Conservation (phyloP, 306 rosid species). For the Senna tora region DNA sequence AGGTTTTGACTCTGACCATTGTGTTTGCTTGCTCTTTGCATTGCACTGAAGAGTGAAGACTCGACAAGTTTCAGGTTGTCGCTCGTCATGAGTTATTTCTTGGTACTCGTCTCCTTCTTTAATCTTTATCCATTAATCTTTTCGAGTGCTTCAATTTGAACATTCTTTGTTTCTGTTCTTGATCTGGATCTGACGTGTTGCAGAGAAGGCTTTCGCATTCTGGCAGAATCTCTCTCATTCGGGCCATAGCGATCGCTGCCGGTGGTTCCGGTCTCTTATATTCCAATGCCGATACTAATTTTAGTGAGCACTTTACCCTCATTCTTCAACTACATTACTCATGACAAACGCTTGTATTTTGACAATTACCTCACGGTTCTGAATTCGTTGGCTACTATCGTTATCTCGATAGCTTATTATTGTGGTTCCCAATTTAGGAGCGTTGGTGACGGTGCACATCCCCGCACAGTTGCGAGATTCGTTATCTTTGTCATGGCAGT, state of each 20-base stretch:
- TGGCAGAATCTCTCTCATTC: constrained; percentile 35
- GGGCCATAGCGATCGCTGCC: constrained; percentile 50
- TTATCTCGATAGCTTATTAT: constrained; percentile 1
- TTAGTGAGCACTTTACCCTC: constrained; percentile 39
- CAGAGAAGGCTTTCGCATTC: constrained; percentile 48
- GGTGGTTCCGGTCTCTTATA: constrained; percentile 51
- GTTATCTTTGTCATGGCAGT: constrained; percentile 35
- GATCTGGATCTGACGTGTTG: background rate
- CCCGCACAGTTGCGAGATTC: constrained; percentile 46
- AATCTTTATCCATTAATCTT: background rate
- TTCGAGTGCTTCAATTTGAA: background rate
- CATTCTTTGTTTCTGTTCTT: background rate
- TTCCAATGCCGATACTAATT: constrained; percentile 16
- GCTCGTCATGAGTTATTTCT: constrained; percentile 42
- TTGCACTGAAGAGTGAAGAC: background rate
- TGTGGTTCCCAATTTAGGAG: constrained; percentile 46
- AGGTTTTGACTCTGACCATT: background rate
- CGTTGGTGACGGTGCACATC: constrained; percentile 36
- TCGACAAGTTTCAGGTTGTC: background rate
- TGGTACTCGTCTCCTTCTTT: constrained; percentile 38
- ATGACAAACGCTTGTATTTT: background rate
- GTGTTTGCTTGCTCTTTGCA: background rate
- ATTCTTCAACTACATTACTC: background rate
- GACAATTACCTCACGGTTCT: background rate
- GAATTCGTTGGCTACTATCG: constrained; percentile 15